Conservation (phyloP, 129 eudicot genomes). For the Chrysanthemum seticuspe region DNA sequence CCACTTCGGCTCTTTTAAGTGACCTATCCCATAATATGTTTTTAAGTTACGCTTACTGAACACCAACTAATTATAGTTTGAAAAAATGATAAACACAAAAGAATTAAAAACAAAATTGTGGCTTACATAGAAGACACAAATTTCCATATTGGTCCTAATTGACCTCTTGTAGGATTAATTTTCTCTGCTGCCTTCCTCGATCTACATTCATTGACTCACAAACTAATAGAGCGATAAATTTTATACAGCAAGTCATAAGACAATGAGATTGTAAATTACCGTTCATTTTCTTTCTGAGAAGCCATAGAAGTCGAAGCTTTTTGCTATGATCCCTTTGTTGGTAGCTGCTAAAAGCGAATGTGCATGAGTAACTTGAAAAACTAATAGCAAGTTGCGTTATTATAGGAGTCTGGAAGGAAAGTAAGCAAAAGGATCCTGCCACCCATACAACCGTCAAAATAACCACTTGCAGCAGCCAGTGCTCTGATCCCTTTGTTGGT, state of each 20-base stretch:
- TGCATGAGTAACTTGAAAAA: no score
- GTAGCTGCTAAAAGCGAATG: no score
- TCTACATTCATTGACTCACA: slow-evolving; percentile 32
- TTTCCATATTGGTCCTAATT: slow-evolving; percentile 49
- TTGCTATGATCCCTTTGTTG: background rate
- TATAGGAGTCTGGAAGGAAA: no score
- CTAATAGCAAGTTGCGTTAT: no score
- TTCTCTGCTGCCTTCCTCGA: slow-evolving; percentile 51
- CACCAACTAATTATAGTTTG: background rate
- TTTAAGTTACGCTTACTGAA: background rate
- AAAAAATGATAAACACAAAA: background rate
- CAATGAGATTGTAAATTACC: slow-evolving; percentile 41
- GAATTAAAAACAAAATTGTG: background rate
- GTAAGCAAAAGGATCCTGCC: no score
- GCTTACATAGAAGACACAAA: slow-evolving; percentile 55
- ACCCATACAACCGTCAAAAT: no score
- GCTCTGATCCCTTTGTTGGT: background rate
- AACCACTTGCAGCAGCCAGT: no score
- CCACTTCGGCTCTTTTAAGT: slow-evolving; percentile 30
- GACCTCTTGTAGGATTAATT: slow-evolving; percentile 41
- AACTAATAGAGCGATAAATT: background rate
- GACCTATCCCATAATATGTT: slow-evolving; percentile 37
- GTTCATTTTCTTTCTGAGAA: slow-evolving; percentile 52
- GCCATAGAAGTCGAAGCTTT: slow-evolving; percentile 41
- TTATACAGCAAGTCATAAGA: background rate